A percentile compares a stretch with the other conserved stretches of the same genome.
Evolutionary conservation across 2,329 filamentous ascomycete genomes (phyloP).

Genomic region (Trichoderma sp.): DNA sequence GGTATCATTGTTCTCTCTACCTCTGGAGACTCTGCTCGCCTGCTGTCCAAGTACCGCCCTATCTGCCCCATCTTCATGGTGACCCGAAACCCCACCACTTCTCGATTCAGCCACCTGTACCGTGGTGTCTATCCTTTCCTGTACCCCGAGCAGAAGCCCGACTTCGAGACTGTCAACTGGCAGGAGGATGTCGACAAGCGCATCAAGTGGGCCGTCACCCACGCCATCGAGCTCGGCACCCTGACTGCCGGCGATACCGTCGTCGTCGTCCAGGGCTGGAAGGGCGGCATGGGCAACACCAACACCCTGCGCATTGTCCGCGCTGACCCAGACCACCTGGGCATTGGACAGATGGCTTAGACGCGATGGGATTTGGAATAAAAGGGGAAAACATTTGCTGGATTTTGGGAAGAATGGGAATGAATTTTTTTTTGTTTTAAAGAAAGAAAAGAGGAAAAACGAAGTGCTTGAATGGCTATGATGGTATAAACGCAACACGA

Average conservation of each 20-base stretch:
- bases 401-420: slow-evolving; percentile 19
- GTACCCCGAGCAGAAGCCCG: slow-evolving; percentile 89
- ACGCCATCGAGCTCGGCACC: slow-evolving; percentile 79
- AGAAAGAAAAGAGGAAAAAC: slow-evolving; percentile 21
- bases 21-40: slow-evolving; percentile 88
- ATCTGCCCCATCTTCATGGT: slow-evolving; percentile 99
- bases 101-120: slow-evolving; percentile 91
- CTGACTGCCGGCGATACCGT: slow-evolving; percentile 71
- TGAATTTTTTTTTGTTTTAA: background rate
- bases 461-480: slow-evolving; percentile 24
- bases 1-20: slow-evolving; percentile 96
- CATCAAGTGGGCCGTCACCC: slow-evolving; percentile 92
- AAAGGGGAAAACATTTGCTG: background rate
- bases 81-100: slow-evolving; percentile 78
- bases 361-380: slow-evolving; percentile 21
- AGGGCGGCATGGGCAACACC: slow-evolving; percentile 87
- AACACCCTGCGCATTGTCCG: slow-evolving; percentile 71
- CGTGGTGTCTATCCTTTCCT: slow-evolving; percentile 97
- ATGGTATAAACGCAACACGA: slow-evolving; percentile 4
- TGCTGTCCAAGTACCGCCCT: slow-evolving; percentile 96
- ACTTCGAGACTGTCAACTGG: slow-evolving; percentile 92
- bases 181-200: slow-evolving; percentile 98
- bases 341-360: slow-evolving; percentile 47
- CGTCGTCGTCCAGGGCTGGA: slow-evolving; percentile 86
- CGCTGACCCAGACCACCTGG: slow-evolving; percentile 58